phyloP scores from a whole-genome alignment of 176 grass and related monocot species.

The Cenchrus americanus region DNA sequence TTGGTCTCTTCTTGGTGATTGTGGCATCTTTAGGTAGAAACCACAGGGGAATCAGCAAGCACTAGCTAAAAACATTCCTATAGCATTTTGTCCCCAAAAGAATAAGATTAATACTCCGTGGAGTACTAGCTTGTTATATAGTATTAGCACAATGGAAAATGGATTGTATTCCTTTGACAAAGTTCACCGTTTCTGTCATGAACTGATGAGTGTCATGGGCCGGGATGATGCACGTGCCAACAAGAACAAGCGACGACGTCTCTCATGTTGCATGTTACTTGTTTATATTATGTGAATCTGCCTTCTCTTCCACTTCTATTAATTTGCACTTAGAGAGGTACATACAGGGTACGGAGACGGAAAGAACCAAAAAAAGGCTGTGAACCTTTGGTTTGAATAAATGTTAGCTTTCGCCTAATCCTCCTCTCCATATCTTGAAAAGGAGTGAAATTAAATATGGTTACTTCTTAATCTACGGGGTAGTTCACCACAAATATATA shows the following conservation, averaged over 20 bases:
- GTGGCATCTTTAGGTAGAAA: conserved; percentile 53
- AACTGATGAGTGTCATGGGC: not conserved
- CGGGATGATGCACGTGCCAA: not conserved
- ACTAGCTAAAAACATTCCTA: not conserved
- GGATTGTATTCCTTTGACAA: conserved; percentile 24
- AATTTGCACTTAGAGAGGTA: not conserved
- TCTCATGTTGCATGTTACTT: not conserved
- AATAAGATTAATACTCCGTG: not conserved
- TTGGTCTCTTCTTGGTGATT: conserved; percentile 23
- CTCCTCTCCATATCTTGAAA: conserved; percentile 36
- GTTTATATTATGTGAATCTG: not conserved
- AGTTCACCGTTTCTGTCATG: not conserved
- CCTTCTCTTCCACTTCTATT: conserved; percentile 15
- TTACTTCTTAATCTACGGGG: not conserved
- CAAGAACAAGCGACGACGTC: not conserved
- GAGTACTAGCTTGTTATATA: not conserved
- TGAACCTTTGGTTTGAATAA: conserved; percentile 32
- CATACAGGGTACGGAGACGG: conserved; percentile 23
- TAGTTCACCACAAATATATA: not conserved
- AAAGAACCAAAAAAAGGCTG: conserved; percentile 13
- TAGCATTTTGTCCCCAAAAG: not conserved
- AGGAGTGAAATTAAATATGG: not conserved
- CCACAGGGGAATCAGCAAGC: conserved; percentile 18
- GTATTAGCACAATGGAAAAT: not conserved
- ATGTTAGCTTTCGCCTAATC: conserved; percentile 25